phyloP scores from a whole-genome alignment of 495 filamentous ascomycete species.

The Penicillium roqueforti region DNA sequence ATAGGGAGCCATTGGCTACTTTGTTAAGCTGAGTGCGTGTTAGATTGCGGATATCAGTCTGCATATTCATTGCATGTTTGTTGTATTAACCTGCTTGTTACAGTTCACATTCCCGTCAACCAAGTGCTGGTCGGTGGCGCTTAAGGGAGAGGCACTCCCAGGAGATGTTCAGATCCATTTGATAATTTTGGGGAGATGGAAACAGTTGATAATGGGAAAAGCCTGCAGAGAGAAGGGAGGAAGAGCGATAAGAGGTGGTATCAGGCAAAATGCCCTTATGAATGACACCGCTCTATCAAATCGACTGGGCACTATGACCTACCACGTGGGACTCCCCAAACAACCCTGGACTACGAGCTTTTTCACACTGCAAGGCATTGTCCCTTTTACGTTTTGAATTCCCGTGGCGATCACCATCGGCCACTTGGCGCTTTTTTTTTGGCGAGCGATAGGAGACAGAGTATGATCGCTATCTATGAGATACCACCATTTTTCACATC shows the following conservation, averaged over 20 bases:
- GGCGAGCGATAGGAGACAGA: constrained; percentile 21
- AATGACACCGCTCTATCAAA: not conserved
- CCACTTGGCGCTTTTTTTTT: constrained; percentile 17
- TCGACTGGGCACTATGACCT: not conserved
- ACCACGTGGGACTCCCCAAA: not conserved
- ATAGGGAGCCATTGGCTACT: constrained; percentile 67
- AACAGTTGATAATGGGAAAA: not conserved
- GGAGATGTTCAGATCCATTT: not conserved
- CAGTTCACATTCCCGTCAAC: constrained; percentile 80
- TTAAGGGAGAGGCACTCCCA: constrained; percentile 29
- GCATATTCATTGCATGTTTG: not conserved
- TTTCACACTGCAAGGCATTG: not conserved
- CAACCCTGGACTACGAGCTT: not conserved
- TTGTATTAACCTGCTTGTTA: not conserved
- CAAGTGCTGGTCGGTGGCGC: constrained; percentile 74
- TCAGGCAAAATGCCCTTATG: not conserved
- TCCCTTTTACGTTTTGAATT: constrained; percentile 11
- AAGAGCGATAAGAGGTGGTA: not conserved
- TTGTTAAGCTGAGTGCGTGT: constrained; percentile 84
- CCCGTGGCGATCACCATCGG: constrained; percentile 1
- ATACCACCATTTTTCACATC: constrained; percentile 27
- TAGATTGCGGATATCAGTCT: not conserved
- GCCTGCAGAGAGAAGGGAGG: not conserved
- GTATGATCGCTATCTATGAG: constrained; percentile 23
- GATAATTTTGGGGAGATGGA: not conserved